Evolutionary conservation across 2,329 filamentous ascomycete genomes (phyloP).

Genomic region (Cadophora gregata): DNA sequence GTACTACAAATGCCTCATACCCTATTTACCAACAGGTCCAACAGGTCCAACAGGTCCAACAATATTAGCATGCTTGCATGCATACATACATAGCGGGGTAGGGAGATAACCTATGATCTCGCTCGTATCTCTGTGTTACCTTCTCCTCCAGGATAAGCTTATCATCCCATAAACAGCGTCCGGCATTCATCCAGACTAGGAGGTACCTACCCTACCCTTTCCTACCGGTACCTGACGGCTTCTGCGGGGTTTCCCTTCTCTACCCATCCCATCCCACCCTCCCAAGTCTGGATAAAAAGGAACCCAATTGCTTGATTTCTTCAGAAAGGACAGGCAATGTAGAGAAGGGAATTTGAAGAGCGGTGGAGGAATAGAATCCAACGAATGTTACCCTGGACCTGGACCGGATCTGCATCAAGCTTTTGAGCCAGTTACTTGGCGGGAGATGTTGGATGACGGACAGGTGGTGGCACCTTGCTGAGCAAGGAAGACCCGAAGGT

Average conservation of each 20-base stretch:
- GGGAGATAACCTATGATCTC: no score
- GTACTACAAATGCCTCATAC: no score
- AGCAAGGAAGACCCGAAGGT: background rate
- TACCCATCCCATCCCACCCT: background rate
- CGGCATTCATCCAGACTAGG: conserved; percentile 6
- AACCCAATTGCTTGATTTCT: conserved; percentile 12
- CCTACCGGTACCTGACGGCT: conserved; percentile 6
- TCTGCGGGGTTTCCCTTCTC: conserved; percentile 1
- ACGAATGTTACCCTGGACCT: background rate
- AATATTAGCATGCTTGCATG: no score
- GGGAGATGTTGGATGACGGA: background rate
- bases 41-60: background rate
- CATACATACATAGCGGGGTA: background rate
- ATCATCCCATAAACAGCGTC: background rate
- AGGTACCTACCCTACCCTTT: background rate
- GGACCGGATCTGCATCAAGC: conserved; percentile 18
- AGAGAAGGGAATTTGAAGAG: no score
- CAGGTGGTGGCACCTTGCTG: background rate
- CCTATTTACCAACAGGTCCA: background rate
- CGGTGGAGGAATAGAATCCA: background rate
- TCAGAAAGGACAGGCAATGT: no score
- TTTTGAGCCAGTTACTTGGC: conserved; percentile 2
- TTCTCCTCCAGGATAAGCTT: background rate
- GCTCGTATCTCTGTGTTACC: background rate
- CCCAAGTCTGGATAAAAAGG: conserved; percentile 11